Base-by-base conservation (phyloP, 2,329 filamentous ascomycete species). In the Sphaerulina musiva region DNA sequence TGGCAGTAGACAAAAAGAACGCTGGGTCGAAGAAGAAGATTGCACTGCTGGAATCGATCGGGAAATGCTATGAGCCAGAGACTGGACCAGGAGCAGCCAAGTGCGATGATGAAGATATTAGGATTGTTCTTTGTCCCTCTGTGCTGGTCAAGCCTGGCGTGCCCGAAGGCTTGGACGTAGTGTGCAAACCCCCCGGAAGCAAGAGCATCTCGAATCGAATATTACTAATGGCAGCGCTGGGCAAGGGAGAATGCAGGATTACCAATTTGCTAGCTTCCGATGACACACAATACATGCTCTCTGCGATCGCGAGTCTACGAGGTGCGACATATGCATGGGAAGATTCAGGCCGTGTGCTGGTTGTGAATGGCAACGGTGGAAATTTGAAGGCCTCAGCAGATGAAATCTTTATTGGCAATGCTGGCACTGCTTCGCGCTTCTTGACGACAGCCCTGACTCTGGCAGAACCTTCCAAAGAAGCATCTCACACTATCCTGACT, bases 1-100 rank as follows among this genome's bases (percentile, higher is more conserved):
- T 98, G 93, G 90, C 87, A 0, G 86, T 98, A 7, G 93, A 98
- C 74, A 98, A 98, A 80, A 98, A 98, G 78, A 98, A 98, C 62
- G 87, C 95, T 43, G 93, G 93, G 1, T 82, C 82, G 55, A 90
- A 92, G 72, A 98, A 98, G 78, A 97, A 95, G 74, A 87, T 98
- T 59, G 92, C 96, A 6, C 80, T 98, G 6, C 78, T 98, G 9
- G 91, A 90, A 0, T 87, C 87, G 10, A 95, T 98, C 68, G 93
- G 93, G 54, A 83, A 85, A 65, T 95, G 90, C 0, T 74, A 92
- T 66, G 93, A 98, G 73, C 86, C 83, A 51, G 87, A 86, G 70
- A 51, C 48, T 34, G 48, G 48, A 23, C 48, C 48, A 14, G 48
- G 48, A 32, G 93, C 93, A 29, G 96, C 86, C 63, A 84, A 89